Evolutionary conservation across 768 basidiomycete genomes (phyloP), one percentile per base, ranked within the genome.

Genomic region (Heimioporus sp.): DNA sequence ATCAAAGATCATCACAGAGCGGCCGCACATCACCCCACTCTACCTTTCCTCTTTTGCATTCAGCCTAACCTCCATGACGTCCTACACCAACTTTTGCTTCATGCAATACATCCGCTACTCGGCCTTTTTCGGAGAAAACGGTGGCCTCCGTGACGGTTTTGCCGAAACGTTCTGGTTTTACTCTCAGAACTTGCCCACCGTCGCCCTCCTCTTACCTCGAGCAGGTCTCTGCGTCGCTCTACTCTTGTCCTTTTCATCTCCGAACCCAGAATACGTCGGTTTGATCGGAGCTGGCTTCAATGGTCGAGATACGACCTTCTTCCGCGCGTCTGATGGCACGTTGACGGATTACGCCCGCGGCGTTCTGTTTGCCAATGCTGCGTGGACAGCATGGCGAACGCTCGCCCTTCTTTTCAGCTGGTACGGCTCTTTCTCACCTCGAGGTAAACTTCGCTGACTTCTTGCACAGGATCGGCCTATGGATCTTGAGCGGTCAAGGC

Each of bases 101-200:
- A 74, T 94, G 59, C 82, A 85, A 52, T 80, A 93, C 68, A 76
- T 94, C 57, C 87, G 92, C 38, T 74, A 75, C 55, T 80, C 85
- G 24, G 87, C 91, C 32, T 86, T 87, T 64, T 68, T 75, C 31
- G 72, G 74, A 32, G 76, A 82, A 57, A 72, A 72, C 40, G 80
- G 76, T 49, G 72, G 76, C 59, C 52, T 77, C 51, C 73, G 74
- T 42, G 79, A 83, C 54, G 79, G 79, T 50, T 71, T 93, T 40
- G 87, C 92, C n/a, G 92, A 96, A 71, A 86, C 86, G 13, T 90
- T 80, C 65, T 90, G 83, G 75, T 83, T 82, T 62, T 88, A 90
- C 58, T 83, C 92, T 1, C 93, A 96, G 73, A 92, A 93, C 63
- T 66, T 87, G 34, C 87, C 92, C 5, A 90, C 88, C 0, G 82